Evolutionary conservation across 176 grass and related monocot species (phyloP), one percentile per base, ranked within the genome.

Genomic region (Triticum monococcum): DNA sequence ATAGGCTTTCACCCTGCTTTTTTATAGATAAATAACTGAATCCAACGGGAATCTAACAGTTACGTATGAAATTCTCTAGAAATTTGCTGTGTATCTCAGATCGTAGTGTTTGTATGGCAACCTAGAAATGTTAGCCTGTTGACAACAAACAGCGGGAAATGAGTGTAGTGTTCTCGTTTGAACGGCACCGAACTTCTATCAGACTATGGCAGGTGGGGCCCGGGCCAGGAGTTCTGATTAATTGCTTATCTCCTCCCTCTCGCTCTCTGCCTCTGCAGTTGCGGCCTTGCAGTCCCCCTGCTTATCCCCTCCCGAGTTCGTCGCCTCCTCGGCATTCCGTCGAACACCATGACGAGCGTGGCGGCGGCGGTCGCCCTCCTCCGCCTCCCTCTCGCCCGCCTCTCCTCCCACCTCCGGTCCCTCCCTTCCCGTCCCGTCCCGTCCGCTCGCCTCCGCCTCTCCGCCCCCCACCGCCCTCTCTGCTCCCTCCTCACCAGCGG

Each of bases 361-460:
- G 84, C 90, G 7, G 81, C 77, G 75, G 85, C 88, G 70, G 52
- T 57, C 10, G 85, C 88, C 50, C 81, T 95, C 56, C 86, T 90
- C 72, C 89, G 86, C 57, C 38, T 92, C 67, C 88, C 88, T 88
- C 89, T 91, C 62, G 74, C 76, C 82, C 69, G 63, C 26, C 68
- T 88, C 66, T 56, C 80, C 22, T 70, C 68, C 73, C 80, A 48
- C 72, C 81, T 87, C 71, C 62, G 32, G 11, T 81, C 89, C 8
- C 10, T 41, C 18, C 81, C 74, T 37, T 23, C 33, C 33, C 43
- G 73, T 64, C 79, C 41, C 83, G 56, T 46, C 33, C 84, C 46
- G 45, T 35, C 25, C 18, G 59, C 85, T 82, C 84, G 79, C 79
- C 64, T 80, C 79, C 67, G 60, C 69, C 30, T 83, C 78, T 64